Conservation (phyloP, 805 yeast genomes). For the Sungouiozyma ichnusensis region DNA sequence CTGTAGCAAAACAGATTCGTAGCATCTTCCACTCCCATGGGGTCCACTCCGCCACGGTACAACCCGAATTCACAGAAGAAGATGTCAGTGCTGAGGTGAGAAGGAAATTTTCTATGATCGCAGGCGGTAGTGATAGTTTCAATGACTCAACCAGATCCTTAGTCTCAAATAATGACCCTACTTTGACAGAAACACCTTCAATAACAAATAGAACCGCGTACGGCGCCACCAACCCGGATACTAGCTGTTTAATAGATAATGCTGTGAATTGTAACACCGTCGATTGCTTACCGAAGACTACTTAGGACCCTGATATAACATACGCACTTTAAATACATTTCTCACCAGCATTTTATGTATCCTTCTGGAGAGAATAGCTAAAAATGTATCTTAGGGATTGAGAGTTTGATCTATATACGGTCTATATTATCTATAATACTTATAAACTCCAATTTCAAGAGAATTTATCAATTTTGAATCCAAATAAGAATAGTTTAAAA, state of each 20-base stretch:
- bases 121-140: slow-evolving; percentile 6
- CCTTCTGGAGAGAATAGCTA: too few species aligned
- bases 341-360: too few species aligned
- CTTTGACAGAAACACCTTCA: background rate
- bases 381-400: too few species aligned
- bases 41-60: slow-evolving; percentile 88
- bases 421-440: background rate
- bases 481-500: background rate
- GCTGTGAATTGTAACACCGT: slow-evolving; percentile 41
- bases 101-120: slow-evolving; percentile 26
- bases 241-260: slow-evolving; percentile 42
- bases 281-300: slow-evolving; percentile 29
- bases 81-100: slow-evolving; percentile 26
- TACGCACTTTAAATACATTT: too few species aligned
- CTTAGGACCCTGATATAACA: background rate
- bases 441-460: too few species aligned
- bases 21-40: slow-evolving; percentile 73
- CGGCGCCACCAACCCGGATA: slow-evolving; percentile 27
- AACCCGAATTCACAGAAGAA: slow-evolving; percentile 67
- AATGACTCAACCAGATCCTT: background rate
- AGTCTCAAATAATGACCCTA: background rate
- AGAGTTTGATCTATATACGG: background rate
- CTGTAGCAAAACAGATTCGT: slow-evolving; percentile 67
- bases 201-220: slow-evolving; percentile 19
- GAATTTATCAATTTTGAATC: background rate